Base-by-base conservation (phyloP, 306 rosid species). In the Cucurbita ficifolia region DNA sequence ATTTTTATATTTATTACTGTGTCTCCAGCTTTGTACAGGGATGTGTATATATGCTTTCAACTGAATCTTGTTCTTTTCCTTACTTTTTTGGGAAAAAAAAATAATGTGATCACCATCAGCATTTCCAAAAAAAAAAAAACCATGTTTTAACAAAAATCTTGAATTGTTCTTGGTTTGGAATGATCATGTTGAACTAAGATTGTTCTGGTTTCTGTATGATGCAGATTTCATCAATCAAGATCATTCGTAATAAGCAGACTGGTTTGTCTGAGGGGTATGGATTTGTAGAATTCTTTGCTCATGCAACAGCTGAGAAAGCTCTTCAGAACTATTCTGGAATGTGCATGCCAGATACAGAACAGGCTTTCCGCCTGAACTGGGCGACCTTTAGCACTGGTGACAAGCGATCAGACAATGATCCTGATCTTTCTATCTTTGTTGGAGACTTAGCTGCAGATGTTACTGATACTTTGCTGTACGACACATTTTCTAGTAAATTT, bases 371-470 rank as follows among this genome's bases (percentile, higher is more conserved):
- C 67, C 86, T 92, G 62, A 92, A 92, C 85, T 92, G 98, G 98
- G 98, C 98, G 2, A 82, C 96, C 75, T 90, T 92, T 82, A 90
- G 96, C 81, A 79, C 92, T 21, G 92, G 91, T 73, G 96, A 92
- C 70, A 90, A 88, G 85, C 96, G 88, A 39, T 85, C 96, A 40
- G 98, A 88, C 74, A 92, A 86, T 81, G 87, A 84, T 61, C 90
- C 98, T 1, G 98, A 92, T 80, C 92, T 92, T 75, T 92, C 98
- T 71, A 88, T 92, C 63, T 92, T 92, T 75, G 98, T 92, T 73
- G 98, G 98, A 84, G 98, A 92, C 78, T 87, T 92, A 83, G 96
- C 98, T 48, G 87, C 96, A 64, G 98, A 92, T 81, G 98, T 92
- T 73, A 86, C 96, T 13, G 98, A 92, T 82, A 82, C 83, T 80